phyloP scores from a whole-genome alignment of 1,139 yeast species.

The Lodderomyces beijingensis region DNA sequence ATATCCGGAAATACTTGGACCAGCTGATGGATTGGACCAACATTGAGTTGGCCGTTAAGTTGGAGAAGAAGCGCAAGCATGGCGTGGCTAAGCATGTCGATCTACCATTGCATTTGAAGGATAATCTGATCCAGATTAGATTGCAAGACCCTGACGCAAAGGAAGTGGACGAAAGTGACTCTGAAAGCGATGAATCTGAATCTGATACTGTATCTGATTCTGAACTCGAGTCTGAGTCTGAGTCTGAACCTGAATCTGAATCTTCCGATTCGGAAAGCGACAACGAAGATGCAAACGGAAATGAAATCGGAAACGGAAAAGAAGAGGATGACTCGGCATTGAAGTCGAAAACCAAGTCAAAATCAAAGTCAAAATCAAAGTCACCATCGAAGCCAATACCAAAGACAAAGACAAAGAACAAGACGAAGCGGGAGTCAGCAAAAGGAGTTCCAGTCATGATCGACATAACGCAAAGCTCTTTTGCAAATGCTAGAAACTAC shows the following conservation, averaged over 20 bases:
- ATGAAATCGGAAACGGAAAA: too few species aligned
- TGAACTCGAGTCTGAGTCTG: constrained; percentile 29
- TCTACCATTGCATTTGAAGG: constrained; percentile 66
- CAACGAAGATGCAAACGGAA: too few species aligned
- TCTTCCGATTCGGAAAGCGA: neutral
- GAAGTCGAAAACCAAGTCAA: too few species aligned
- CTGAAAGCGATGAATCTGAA: constrained; percentile 26
- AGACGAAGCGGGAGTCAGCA: constrained; percentile 7
- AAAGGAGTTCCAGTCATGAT: constrained; percentile 49
- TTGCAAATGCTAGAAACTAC: constrained; percentile 86
- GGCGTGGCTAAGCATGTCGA: constrained; percentile 58
- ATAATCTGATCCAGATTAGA: constrained; percentile 60
- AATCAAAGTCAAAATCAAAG: neutral
- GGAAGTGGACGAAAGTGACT: constrained; percentile 26
- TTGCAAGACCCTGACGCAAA: constrained; percentile 41
- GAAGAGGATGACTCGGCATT: constrained; percentile 2
- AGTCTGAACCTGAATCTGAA: constrained; percentile 16
- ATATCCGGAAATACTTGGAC: constrained; percentile 62
- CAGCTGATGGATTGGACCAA: constrained; percentile 96
- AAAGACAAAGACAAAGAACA: constrained; percentile 6
- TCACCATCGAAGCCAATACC: constrained; percentile 1
- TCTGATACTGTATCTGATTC: constrained; percentile 27
- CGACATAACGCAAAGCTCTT: constrained; percentile 70
- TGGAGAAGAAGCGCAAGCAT: constrained; percentile 68
- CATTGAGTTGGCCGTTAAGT: constrained; percentile 68